These are phyloP conservation scores for Myriosclerotinia scirpicola DNA, from an alignment of 2,329 filamentous ascomycete genomes.

Conservation along the genomic window DNA sequence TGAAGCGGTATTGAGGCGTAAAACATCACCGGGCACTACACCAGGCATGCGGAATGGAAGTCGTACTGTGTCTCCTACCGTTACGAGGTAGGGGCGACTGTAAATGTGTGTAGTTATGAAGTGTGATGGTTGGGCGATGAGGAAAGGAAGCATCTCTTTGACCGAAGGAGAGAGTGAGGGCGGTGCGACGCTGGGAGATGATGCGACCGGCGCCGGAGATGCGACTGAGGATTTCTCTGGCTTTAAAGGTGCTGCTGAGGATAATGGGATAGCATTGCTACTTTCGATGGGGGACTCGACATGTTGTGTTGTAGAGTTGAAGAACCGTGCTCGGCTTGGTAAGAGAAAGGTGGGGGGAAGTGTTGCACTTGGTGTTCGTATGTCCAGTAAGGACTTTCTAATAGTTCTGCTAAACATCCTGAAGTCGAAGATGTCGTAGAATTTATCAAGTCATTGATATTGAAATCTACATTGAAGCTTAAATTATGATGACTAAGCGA, in stretches of 20 bases:
- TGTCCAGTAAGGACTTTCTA: slow-evolving; percentile 63
- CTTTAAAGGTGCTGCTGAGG: slow-evolving; percentile 27
- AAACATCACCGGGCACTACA: slow-evolving; percentile 76
- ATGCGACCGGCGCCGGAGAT: slow-evolving; percentile 23
- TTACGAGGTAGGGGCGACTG: slow-evolving; percentile 76
- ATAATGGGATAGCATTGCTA: slow-evolving; percentile 23
- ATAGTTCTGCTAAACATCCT: slow-evolving; percentile 50
- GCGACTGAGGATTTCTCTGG: slow-evolving; percentile 18
- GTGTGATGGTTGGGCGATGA: slow-evolving; percentile 70
- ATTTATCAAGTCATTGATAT: slow-evolving; percentile 22
- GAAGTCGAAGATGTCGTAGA: slow-evolving; percentile 22
- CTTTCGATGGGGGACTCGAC: slow-evolving; percentile 43
- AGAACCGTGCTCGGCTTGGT: slow-evolving; percentile 45
- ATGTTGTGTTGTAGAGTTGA: slow-evolving; percentile 53
- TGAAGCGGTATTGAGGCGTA: slow-evolving; percentile 83
- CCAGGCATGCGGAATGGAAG: slow-evolving; percentile 78
- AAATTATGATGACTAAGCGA: slow-evolving; percentile 22
- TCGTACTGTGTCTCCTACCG: slow-evolving; percentile 70
- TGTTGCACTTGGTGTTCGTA: slow-evolving; percentile 45
- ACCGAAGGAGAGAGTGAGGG: slow-evolving; percentile 54
- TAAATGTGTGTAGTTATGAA: slow-evolving; percentile 82
- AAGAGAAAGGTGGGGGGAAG: slow-evolving; percentile 54
- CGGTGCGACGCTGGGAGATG: slow-evolving; percentile 34
- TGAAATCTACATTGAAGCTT: slow-evolving; percentile 20
- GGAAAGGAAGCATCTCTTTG: slow-evolving; percentile 64